Evolutionary conservation across 108 stramenopile genomes (phyloP).

Genomic region (Skeletonema costatum): DNA sequence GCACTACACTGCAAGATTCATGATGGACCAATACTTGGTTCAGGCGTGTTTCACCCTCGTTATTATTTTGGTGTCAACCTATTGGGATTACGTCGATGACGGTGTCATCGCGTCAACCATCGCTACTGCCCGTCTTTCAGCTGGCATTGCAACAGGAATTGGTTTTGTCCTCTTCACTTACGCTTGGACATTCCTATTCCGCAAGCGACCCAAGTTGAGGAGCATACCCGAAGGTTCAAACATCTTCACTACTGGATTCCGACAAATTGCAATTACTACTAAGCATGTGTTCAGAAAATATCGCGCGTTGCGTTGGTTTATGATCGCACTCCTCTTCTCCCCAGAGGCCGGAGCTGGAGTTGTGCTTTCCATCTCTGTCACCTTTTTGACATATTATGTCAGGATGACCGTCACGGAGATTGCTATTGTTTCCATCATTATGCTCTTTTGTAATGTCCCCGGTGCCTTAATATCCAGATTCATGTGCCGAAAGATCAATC

Average conservation of each 20-base stretch:
- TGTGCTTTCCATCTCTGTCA: conserved; percentile 54
- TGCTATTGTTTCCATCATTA: conserved; percentile 35
- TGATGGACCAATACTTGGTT: conserved; percentile 43
- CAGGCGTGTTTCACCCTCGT: conserved; percentile 39
- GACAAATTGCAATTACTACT: conserved; percentile 26
- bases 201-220: conserved; percentile 46
- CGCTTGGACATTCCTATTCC: conserved; percentile 50
- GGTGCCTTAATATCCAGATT: conserved; percentile 49
- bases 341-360: conserved; percentile 55
- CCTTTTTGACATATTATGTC: conserved; percentile 52
- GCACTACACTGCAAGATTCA: conserved; percentile 47
- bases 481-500: conserved; percentile 48
- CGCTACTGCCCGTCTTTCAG: conserved; percentile 28
- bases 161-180: conserved; percentile 33
- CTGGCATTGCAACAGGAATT: conserved; percentile 16
- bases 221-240: conserved; percentile 31
- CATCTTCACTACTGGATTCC: conserved; percentile 43
- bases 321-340: conserved; percentile 49
- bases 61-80: conserved; percentile 15
- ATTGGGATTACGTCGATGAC: neutral
- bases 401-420: conserved; percentile 45
- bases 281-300: conserved; percentile 31
- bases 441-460: conserved; percentile 53
- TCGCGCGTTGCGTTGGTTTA: conserved; percentile 49
- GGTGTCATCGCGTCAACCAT: neutral